Evolutionary conservation across 345 rosid genomes (phyloP).

Genomic region (Clarkia xantiana): DNA sequence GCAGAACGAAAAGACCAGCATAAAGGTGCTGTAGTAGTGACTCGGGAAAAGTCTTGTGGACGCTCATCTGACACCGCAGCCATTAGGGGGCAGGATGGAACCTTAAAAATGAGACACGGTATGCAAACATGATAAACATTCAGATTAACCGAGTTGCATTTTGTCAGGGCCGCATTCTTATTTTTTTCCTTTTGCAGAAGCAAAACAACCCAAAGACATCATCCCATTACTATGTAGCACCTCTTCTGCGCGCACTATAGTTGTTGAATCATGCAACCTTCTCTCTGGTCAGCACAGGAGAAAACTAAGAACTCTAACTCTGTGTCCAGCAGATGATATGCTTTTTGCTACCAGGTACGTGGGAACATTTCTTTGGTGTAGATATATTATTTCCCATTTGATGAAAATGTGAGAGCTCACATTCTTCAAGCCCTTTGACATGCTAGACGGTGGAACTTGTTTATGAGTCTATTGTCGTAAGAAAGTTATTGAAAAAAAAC

Average conservation of each 20-base stretch:
- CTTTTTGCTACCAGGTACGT: conserved; percentile 75
- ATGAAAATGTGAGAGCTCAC: background rate
- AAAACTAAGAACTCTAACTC: conserved; percentile 65
- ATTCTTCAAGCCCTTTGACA: too few relatives aligned
- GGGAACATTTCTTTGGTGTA: background rate
- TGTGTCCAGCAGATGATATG: conserved; percentile 64
- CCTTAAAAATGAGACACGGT: too few relatives aligned
- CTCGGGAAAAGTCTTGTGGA: too few relatives aligned
- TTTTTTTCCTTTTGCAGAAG: conserved; percentile 30
- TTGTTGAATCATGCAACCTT: conserved; percentile 45
- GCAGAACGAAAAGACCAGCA: too few relatives aligned
- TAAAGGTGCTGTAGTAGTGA: too few relatives aligned
- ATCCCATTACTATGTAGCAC: conserved; percentile 43
- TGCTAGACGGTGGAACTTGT: too few relatives aligned
- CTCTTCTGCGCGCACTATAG: conserved; percentile 34
- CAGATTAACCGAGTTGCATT: background rate
- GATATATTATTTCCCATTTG: background rate
- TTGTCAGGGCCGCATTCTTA: background rate
- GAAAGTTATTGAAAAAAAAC: too few relatives aligned
- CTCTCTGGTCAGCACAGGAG: conserved; percentile 86
- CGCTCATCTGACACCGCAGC: too few relatives aligned
- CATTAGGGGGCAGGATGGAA: too few relatives aligned
- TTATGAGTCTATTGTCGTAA: too few relatives aligned
- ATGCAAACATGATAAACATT: too few relatives aligned
- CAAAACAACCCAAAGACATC: conserved; percentile 57